A percentile compares a stretch with the other conserved stretches of the same genome.
phyloP scores from a whole-genome alignment of 2,329 filamentous ascomycete genomes.

The Xylariaceae sp. region DNA sequence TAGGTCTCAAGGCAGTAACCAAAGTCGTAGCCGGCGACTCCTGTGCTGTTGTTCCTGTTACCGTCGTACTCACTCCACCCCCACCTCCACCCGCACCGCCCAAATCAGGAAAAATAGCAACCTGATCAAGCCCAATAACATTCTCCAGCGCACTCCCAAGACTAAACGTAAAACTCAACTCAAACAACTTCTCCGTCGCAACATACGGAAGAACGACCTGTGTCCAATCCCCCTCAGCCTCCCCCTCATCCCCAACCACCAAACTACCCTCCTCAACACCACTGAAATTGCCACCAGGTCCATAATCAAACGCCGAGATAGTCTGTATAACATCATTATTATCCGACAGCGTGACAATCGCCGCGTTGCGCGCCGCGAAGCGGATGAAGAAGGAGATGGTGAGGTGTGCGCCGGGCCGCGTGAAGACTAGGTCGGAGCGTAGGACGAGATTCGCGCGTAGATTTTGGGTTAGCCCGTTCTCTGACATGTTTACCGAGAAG shows the following conservation, averaged over 20 bases:
- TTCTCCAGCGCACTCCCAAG: constrained; percentile 15
- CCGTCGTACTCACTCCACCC: not conserved
- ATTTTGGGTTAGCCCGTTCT: constrained; percentile 20
- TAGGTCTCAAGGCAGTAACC: too few species aligned
- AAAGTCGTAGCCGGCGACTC: too few species aligned
- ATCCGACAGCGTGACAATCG: constrained; percentile 33
- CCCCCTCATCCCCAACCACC: not conserved
- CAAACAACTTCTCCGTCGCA: constrained; percentile 20
- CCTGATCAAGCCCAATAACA: constrained; percentile 22
- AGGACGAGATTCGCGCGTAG: constrained; percentile 23
- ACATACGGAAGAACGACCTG: constrained; percentile 47
- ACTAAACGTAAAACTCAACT: constrained; percentile 22
- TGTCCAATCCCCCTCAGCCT: constrained; percentile 21
- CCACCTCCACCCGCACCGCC: not conserved
- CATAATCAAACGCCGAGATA: constrained; percentile 1
- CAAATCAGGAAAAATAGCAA: constrained; percentile 9
- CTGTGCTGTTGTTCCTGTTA: not conserved
- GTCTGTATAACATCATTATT: constrained; percentile 29
- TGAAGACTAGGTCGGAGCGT: constrained; percentile 16
- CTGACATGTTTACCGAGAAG: constrained; percentile 21
- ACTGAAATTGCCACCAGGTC: constrained; percentile 2
- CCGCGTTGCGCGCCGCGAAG: constrained; percentile 29
- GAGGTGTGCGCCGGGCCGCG: constrained; percentile 10
- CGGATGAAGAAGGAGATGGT: constrained; percentile 20
- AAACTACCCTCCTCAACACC: not conserved